These are phyloP conservation scores for Amylocystis lapponica DNA, from an alignment of 768 basidiomycete genomes.

Conservation along the genomic window DNA sequence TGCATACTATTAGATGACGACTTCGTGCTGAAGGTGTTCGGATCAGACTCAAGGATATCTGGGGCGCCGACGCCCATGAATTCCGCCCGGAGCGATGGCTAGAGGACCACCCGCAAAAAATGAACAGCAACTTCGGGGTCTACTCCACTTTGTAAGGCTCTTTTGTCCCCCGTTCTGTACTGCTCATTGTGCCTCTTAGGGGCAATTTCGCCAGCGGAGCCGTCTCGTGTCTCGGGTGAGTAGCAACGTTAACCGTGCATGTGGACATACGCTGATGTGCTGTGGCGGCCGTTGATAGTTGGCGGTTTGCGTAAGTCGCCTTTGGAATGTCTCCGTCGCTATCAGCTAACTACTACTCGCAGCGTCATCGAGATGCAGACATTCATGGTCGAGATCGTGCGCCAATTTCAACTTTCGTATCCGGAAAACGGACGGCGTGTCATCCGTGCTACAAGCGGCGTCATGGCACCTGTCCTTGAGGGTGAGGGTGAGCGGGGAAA, in stretches of 20 bases:
- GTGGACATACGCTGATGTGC: neutral
- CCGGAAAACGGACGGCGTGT: neutral
- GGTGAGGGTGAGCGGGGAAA: neutral
- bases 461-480: neutral
- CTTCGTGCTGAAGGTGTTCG: neutral
- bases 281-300: neutral
- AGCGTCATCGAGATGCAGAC: neutral
- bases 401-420: neutral
- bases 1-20: neutral
- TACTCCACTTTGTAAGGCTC: neutral
- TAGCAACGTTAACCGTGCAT: neutral
- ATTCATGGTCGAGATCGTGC: neutral
- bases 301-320: neutral
- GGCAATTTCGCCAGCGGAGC: neutral
- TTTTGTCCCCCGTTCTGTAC: too few relatives aligned
- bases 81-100: slow-evolving; percentile 28
- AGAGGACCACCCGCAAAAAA: slow-evolving; percentile 5
- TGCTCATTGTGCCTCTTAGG: neutral
- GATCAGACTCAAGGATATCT: slow-evolving; percentile 9
- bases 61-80: slow-evolving; percentile 24
- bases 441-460: neutral
- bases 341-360: neutral
- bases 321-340: too few relatives aligned
- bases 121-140: neutral
- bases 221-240: neutral